Evolutionary conservation across 768 basidiomycete genomes (phyloP).

Genomic region (Lactifluus rugatus): DNA sequence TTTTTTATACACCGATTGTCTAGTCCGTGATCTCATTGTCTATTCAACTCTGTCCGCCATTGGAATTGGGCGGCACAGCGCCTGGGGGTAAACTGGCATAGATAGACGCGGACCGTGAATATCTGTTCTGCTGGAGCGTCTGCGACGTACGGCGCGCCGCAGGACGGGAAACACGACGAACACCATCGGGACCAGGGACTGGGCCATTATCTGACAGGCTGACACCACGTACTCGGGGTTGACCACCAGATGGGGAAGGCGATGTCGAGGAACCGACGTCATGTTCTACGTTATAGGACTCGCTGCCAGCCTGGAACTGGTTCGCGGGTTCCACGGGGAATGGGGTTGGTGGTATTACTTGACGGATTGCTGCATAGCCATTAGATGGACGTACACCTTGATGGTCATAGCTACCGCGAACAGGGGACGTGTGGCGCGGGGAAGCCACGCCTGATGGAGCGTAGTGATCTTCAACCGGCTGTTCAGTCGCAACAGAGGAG

Average conservation of each 20-base stretch:
- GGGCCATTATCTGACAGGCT: slow-evolving; percentile 78
- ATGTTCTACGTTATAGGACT: slow-evolving; percentile 1
- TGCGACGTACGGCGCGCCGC: slow-evolving; percentile 50
- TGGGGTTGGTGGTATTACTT: neutral
- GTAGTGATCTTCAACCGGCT: slow-evolving; percentile 20
- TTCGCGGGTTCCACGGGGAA: slow-evolving; percentile 2
- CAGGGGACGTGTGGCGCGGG: slow-evolving; percentile 9
- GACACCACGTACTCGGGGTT: slow-evolving; percentile 44
- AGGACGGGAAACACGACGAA: slow-evolving; percentile 66
- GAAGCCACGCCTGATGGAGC: neutral
- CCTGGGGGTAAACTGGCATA: slow-evolving; percentile 53
- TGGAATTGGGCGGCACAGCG: slow-evolving; percentile 42
- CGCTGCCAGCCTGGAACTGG: slow-evolving; percentile 6
- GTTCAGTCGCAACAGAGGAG: slow-evolving; percentile 24
- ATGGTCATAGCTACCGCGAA: slow-evolving; percentile 15
- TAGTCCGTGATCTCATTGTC: slow-evolving; percentile 8
- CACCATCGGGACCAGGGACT: slow-evolving; percentile 67
- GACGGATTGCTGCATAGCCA: neutral
- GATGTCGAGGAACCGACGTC: neutral
- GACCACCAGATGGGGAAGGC: slow-evolving; percentile 1
- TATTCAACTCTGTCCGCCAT: slow-evolving; percentile 6
- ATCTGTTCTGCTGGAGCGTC: slow-evolving; percentile 48
- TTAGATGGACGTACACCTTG: neutral
- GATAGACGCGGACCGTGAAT: slow-evolving; percentile 50
- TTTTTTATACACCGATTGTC: slow-evolving; percentile 4